Evolutionary conservation across 805 yeast genomes (phyloP), one percentile per base, ranked within the genome.

Genomic region (Brettanomyces custersianus): DNA sequence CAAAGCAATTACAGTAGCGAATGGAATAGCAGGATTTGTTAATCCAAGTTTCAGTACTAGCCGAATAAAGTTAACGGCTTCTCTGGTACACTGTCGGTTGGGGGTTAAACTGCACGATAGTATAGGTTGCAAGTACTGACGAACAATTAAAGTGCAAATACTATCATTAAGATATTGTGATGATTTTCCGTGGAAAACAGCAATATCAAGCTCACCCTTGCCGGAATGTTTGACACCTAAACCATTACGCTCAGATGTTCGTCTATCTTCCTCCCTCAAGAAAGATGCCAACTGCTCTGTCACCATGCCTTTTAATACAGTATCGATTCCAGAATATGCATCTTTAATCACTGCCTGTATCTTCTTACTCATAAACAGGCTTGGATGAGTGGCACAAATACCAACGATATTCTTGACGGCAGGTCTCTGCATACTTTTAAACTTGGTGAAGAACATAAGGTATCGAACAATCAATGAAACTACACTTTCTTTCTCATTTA

Each of bases 1-100:
- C 24, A 86, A 59, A 0, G 90, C 90, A 38, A 84, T 68, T 1
- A 83, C 64, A 0, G 87, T 78, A 0, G 87, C 72, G 5, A 79
- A 70, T 47, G 85, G 73, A 4, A 70, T 47, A 38, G 81, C 69
- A 1, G 95, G 95, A 48, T 80, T 83, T 0, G 81, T 80, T 54
- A 73, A 80, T 0, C 94, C 94, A 36, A 75, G 64, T 20, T 65
- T 65, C 8, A 80, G 67, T 18, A 80, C 71, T 29, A 72, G 53
- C 37, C 68, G 73, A 29, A 84, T 48, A 40, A 77, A 74, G 22
- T 65, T 60, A 3, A 78, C 65, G 0, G 85, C 77, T 2, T 66
- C 52, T 17, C 36, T n/a, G 1, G 45, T 23, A 20, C 61, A 54
- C 1, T 84, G 71, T 31, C 56, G 57, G 3, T 63, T 67, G 0